Evolutionary conservation across 441 rosid species (phyloP).

Genomic region (Euphorbia schlechtendalii): DNA sequence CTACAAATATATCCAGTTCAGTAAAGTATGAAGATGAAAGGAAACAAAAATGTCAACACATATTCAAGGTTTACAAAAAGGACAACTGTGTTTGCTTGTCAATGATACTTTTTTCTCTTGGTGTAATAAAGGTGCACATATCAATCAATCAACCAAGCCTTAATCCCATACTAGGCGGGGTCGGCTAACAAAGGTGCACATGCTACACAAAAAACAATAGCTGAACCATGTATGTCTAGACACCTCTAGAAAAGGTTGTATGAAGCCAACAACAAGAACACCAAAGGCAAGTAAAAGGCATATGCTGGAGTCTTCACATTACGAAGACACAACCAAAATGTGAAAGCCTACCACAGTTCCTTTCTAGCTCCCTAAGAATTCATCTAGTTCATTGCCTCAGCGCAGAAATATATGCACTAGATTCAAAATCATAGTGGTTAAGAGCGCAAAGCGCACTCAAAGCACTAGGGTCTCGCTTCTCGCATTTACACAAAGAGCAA

Average conservation of each 20-base stretch:
- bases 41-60: not conserved
- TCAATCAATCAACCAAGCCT: too few species aligned
- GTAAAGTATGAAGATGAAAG: not conserved
- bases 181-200: conserved; percentile 1
- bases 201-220: not conserved
- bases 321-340: conserved; percentile 7
- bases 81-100: not conserved
- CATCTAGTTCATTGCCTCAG: not conserved
- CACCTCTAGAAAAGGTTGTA: not conserved
- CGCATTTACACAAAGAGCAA: too few species aligned
- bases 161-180: too few species aligned
- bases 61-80: not conserved
- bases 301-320: not conserved
- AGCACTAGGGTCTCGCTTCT: too few species aligned
- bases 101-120: not conserved
- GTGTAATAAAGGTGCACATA: too few species aligned
- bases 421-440: not conserved
- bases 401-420: not conserved
- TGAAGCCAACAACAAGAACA: not conserved
- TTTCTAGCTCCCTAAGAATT: not conserved
- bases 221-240: not conserved
- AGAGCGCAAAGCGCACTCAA: too few species aligned
- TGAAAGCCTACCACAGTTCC: not conserved
- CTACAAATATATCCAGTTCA: not conserved
- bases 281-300: not conserved